Evolutionary conservation across 495 filamentous ascomycete species (phyloP).

Genomic region (Xylaria palmicola): DNA sequence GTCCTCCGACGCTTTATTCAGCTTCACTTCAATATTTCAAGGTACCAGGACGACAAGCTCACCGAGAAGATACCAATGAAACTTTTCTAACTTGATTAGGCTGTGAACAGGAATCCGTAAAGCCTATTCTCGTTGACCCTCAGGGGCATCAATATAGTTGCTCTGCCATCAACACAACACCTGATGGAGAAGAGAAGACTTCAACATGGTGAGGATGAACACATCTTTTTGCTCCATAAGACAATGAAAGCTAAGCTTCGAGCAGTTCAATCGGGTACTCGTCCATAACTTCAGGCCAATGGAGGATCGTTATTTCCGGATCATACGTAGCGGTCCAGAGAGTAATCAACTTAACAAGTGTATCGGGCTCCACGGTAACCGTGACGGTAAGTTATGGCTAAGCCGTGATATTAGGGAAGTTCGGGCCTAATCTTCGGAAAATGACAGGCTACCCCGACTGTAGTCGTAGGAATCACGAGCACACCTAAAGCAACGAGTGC

Average conservation of each 20-base stretch:
- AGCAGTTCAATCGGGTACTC: slow-evolving; percentile 40
- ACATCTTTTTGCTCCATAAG: neutral
- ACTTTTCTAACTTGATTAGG: slow-evolving; percentile 26
- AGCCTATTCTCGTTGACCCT: slow-evolving; percentile 40
- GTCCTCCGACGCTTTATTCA: slow-evolving; percentile 42
- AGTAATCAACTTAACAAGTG: slow-evolving; percentile 36
- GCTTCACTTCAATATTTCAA: slow-evolving; percentile 43
- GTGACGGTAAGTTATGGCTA: slow-evolving; percentile 31
- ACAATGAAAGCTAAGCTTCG: neutral
- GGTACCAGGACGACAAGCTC: slow-evolving; percentile 19
- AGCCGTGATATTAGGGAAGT: neutral
- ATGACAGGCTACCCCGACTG: slow-evolving; percentile 40
- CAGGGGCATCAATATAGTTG: slow-evolving; percentile 36
- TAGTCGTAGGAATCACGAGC: slow-evolving; percentile 39
- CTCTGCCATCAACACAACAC: slow-evolving; percentile 38
- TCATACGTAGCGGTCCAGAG: slow-evolving; percentile 40
- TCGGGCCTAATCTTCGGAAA: neutral
- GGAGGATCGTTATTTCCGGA: slow-evolving; percentile 42
- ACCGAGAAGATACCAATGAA: neutral
- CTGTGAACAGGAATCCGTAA: slow-evolving; percentile 40
- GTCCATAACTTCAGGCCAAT: slow-evolving; percentile 39
- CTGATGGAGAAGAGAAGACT: slow-evolving; percentile 35
- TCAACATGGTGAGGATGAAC: slow-evolving; percentile 44
- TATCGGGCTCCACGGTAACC: slow-evolving; percentile 32
- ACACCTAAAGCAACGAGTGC: slow-evolving; percentile 40